These are phyloP conservation scores for Aegilops bicornis DNA, from an alignment of 176 grass and related monocot genomes.

Conservation along the genomic window DNA sequence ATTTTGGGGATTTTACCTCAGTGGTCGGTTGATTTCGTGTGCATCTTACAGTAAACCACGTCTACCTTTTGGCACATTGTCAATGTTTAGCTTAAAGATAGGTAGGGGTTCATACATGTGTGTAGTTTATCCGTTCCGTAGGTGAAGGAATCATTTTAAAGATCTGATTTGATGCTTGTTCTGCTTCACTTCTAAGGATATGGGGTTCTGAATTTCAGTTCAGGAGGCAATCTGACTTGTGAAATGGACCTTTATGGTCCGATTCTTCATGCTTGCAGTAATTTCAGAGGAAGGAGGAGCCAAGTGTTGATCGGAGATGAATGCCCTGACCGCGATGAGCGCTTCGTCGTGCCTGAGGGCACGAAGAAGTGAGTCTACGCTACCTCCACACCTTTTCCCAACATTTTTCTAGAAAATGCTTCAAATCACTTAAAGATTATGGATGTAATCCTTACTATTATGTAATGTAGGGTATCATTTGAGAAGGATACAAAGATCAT, in stretches of 20 bases:
- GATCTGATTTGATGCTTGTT: background rate
- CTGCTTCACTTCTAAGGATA: background rate
- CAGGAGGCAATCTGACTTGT: background rate
- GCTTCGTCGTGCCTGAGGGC: conserved; percentile 14
- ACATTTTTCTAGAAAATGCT: background rate
- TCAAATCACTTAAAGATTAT: background rate
- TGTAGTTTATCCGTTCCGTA: background rate
- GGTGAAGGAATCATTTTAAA: background rate
- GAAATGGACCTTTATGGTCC: background rate
- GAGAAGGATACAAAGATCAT: conserved; percentile 59
- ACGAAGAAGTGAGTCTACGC: conserved; percentile 10
- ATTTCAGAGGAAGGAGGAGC: background rate
- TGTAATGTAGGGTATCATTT: conserved; percentile 37
- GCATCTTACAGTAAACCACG: background rate
- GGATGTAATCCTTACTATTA: background rate
- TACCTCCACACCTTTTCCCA: background rate
- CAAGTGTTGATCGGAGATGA: conserved; percentile 7
- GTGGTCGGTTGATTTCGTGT: background rate
- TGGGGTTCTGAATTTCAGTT: background rate
- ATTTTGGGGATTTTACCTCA: background rate
- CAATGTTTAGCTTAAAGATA: background rate
- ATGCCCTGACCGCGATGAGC: conserved; percentile 4
- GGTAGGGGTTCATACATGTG: background rate
- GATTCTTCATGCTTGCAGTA: background rate
- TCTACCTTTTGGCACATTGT: background rate